Conservation (phyloP, 805 yeast genomes). For the Lipomyces lipofer region DNA sequence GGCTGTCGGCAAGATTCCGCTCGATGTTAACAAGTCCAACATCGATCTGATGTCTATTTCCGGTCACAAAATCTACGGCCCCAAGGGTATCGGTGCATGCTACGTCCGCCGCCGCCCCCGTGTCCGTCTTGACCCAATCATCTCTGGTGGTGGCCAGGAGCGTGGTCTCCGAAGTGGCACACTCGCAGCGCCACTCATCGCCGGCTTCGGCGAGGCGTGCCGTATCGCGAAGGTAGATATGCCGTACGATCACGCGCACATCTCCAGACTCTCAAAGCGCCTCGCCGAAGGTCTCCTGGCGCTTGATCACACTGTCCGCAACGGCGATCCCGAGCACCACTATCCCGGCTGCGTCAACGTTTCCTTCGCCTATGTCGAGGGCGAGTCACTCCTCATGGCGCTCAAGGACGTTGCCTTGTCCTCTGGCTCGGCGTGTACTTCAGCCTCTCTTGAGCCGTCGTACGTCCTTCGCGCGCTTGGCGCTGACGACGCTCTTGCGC, state of each 20-base stretch:
- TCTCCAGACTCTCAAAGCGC: constrained; percentile 68
- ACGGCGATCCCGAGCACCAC: constrained; percentile 74
- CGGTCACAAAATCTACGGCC: constrained; percentile 96
- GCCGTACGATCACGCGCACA: constrained; percentile 71
- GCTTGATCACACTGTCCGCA: constrained; percentile 84
- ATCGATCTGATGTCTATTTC: constrained; percentile 92
- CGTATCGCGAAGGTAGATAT: constrained; percentile 73
- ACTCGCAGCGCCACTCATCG: constrained; percentile 91
- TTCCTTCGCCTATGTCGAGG: constrained; percentile 96
- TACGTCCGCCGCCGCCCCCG: constrained; percentile 97
- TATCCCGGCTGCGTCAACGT: constrained; percentile 95
- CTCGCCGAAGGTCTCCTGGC: constrained; percentile 70
- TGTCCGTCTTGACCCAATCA: constrained; percentile 91
- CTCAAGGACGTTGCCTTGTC: constrained; percentile 93
- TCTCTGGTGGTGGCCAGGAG: constrained; percentile 98
- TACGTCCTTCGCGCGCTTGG: constrained; percentile 96
- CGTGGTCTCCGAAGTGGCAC: constrained; percentile 98
- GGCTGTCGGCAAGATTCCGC: constrained; percentile 89
- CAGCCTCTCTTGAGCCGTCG: constrained; percentile 96
- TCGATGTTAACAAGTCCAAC: constrained; percentile 91
- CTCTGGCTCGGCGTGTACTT: constrained; percentile 98
- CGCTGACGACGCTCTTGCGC: constrained; percentile 94
- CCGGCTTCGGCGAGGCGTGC: constrained; percentile 98
- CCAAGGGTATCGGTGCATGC: constrained; percentile 96
- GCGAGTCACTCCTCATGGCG: constrained; percentile 97